Base-by-base conservation (phyloP, 148 eudicot species). In the Nyssa sinensis region DNA sequence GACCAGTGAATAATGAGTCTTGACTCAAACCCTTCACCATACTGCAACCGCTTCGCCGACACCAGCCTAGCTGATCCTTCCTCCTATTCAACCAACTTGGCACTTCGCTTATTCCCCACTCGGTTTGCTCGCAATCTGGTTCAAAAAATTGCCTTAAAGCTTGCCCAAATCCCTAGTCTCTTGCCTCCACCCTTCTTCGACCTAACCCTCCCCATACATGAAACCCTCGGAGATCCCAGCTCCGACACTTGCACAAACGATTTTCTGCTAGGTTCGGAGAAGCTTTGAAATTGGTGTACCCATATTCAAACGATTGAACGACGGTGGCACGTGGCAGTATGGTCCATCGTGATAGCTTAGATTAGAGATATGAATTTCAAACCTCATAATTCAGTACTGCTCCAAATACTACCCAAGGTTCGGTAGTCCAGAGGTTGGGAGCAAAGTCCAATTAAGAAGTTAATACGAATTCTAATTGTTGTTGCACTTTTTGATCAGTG, bases 141-240 rank as follows among this genome's bases (percentile, higher is more conserved):
- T 68, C 37, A 13, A 8, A 68, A 69, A 29, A 69, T 28, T 5
- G 39, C 39, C 39, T 49, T 49, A 10, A 69, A 44, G 14, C 72
- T 4, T 14, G 60, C 13, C 72, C 72, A 69, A 14, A 69, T 8
- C 37, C 72, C 61, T 61, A 27, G 49, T 31, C 39, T 29, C 17
- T 69, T 69, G 39, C 24, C 39, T 21, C 27, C 21, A 1, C 62
- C 61, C 32, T 51, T 69, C 72, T 7, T 51, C 37, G 61, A 69
- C 60, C 62, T 7, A 7, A 69, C 72, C 39, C 72, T 49, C 39
- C 71, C 72, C 35, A 41, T 69, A 24, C 72, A 69, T 0, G 72
- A 69, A 30, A 69, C 72, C 13, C 14, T 30, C 2, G 72, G 72
- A 1, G 72, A 69, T 49, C 72, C 72, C 41, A 61, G 72, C 51